Evolutionary conservation across 768 basidiomycete genomes (phyloP).

Genomic region (Dentipellis sp.): DNA sequence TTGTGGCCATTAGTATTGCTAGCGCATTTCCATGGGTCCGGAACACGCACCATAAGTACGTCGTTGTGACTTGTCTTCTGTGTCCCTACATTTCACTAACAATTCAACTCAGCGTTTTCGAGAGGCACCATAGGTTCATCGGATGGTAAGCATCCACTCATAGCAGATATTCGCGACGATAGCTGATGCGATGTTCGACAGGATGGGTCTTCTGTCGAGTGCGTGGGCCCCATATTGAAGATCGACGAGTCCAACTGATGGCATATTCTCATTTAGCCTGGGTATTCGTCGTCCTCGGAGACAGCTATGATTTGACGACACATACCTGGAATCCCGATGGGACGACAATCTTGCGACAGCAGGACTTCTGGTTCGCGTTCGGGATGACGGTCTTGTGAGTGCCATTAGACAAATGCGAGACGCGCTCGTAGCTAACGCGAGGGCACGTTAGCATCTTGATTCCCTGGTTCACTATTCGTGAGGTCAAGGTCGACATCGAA

Average conservation of each 20-base stretch:
- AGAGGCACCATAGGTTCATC: constrained; percentile 71
- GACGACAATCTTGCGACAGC: constrained; percentile 47
- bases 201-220: constrained; percentile 45
- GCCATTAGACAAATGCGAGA: not conserved
- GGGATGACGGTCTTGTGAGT: constrained; percentile 68
- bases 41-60: constrained; percentile 72
- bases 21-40: constrained; percentile 75
- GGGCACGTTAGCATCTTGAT: constrained; percentile 43
- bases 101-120: constrained; percentile 49
- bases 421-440: not conserved
- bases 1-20: constrained; percentile 47
- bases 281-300: constrained; percentile 59
- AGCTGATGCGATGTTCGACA: not conserved
- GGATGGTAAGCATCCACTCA: constrained; percentile 49
- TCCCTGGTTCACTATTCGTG: constrained; percentile 70
- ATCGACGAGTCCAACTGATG: not conserved
- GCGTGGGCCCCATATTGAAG: constrained; percentile 14
- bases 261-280: constrained; percentile 28
- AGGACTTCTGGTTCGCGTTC: constrained; percentile 71
- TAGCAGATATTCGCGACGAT: constrained; percentile 16
- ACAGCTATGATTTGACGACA: constrained; percentile 48
- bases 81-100: not conserved
- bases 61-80: not conserved
- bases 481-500: constrained; percentile 67
- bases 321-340: constrained; percentile 50